Percentiles rank a stretch among this genome's conserved stretches.
Conservation (phyloP, 2,329 filamentous ascomycete species). For the Parafenestella ontariensis region DNA sequence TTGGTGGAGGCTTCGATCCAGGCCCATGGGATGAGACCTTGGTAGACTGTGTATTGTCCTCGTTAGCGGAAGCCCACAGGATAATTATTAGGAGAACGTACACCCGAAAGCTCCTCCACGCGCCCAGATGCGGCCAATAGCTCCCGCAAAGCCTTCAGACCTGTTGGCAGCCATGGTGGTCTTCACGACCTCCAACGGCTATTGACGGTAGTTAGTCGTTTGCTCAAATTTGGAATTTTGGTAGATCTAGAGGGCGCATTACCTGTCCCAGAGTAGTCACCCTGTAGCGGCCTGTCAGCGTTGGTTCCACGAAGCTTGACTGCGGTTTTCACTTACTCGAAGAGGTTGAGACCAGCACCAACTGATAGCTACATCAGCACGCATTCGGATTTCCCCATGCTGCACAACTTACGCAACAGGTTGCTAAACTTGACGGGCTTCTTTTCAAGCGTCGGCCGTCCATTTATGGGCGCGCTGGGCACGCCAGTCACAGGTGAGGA, state of each 20-base stretch:
- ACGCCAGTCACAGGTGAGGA: slow-evolving; percentile 55
- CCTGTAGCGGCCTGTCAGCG: slow-evolving; percentile 45
- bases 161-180: slow-evolving; percentile 99
- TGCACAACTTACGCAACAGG: slow-evolving; percentile 70
- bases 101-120: slow-evolving; percentile 94
- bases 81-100: slow-evolving; percentile 62
- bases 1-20: slow-evolving; percentile 99
- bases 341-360: slow-evolving; percentile 92
- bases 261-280: slow-evolving; percentile 74
- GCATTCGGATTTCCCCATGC: not conserved
- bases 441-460: slow-evolving; percentile 79
- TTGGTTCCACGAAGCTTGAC: slow-evolving; percentile 4
- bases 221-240: not conserved
- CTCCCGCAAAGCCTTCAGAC: slow-evolving; percentile 80
- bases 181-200: slow-evolving; percentile 98
- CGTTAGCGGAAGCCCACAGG: slow-evolving; percentile 49
- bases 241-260: slow-evolving; percentile 5
- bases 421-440: slow-evolving; percentile 99
- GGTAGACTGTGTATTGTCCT: slow-evolving; percentile 74
- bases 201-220: slow-evolving; percentile 60
- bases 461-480: slow-evolving; percentile 48
- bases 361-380: slow-evolving; percentile 57
- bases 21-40: slow-evolving; percentile 92
- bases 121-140: slow-evolving; percentile 87
- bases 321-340: slow-evolving; percentile 67